Conservation (phyloP, 345 rosid genomes). For the Acer yangbiense region DNA sequence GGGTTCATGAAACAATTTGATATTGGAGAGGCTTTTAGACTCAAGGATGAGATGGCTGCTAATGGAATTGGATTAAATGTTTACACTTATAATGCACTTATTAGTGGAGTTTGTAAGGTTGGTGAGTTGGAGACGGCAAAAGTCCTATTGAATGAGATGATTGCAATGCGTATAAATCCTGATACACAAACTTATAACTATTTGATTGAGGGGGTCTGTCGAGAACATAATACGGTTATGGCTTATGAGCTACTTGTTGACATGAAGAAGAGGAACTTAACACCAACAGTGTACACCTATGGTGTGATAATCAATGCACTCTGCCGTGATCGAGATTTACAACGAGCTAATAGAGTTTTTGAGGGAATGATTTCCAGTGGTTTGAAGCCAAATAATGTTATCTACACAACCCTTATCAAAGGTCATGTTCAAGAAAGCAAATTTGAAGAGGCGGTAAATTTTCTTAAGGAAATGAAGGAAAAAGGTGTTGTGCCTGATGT, state of each 20-base stretch:
- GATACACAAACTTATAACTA: constrained; percentile 56
- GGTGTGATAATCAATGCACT: constrained; percentile 54
- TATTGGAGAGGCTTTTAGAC: constrained; percentile 48
- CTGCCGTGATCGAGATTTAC: constrained; percentile 56
- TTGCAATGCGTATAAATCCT: constrained; percentile 46
- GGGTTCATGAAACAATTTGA: constrained; percentile 66
- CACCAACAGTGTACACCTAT: constrained; percentile 47
- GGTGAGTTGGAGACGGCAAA: constrained; percentile 69
- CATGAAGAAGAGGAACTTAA: constrained; percentile 63
- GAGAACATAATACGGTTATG: constrained; percentile 34
- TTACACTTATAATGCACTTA: constrained; percentile 50
- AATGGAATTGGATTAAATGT: constrained; percentile 40
- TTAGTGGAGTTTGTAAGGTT: constrained; percentile 54
- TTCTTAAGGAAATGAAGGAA: constrained; percentile 60
- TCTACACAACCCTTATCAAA: constrained; percentile 67
- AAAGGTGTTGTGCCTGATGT: constrained; percentile 62
- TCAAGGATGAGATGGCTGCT: constrained; percentile 64
- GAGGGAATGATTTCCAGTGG: constrained; percentile 54
- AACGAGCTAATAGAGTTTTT: constrained; percentile 49
- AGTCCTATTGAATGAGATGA: constrained; percentile 68
- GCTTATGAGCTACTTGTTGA: constrained; percentile 50
- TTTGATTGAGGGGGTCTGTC: constrained; percentile 64
- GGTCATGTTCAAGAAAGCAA: constrained; percentile 51
- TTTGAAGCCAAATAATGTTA: constrained; percentile 59
- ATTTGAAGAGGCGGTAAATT: constrained; percentile 52